Percentiles rank a stretch among this genome's conserved stretches.
Conservation (phyloP, 139 green algal species). For the Tetradesmus obliquus region DNA sequence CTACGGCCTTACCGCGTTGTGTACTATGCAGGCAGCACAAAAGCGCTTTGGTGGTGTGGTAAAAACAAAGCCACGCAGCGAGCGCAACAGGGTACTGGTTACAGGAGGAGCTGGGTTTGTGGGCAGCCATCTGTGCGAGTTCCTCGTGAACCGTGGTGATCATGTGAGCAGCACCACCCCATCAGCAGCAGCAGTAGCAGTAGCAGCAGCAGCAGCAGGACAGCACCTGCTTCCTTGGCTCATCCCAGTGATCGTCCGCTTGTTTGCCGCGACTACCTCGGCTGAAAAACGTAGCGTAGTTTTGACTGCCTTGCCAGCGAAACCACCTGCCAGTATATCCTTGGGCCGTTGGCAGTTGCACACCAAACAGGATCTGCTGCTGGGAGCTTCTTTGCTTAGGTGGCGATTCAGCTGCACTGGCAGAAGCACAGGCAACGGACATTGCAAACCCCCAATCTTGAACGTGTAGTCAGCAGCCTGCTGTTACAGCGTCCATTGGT, state of each 20-base stretch:
- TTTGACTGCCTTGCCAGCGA: not conserved
- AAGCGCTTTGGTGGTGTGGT: slow-evolving; percentile 52
- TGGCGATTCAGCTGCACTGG: not conserved
- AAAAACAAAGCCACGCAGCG: slow-evolving; percentile 87
- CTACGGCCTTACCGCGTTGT: not conserved
- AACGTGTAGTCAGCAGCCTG: no score
- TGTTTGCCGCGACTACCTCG: no score
- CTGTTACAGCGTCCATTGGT: no score
- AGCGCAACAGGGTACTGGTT: slow-evolving; percentile 90
- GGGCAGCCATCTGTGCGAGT: slow-evolving; percentile 95
- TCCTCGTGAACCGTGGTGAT: slow-evolving; percentile 89
- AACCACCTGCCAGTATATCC: not conserved
- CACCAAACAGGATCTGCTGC: not conserved
- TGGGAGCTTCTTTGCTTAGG: not conserved
- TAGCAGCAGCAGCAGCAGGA: not conserved
- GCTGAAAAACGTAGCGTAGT: no score
- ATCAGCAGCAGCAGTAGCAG: not conserved
- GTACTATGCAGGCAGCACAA: slow-evolving; percentile 34
- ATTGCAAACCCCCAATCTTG: no score
- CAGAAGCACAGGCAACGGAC: not conserved
- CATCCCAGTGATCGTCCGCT: not conserved
- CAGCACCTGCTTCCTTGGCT: not conserved
- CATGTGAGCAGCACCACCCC: slow-evolving; percentile 72
- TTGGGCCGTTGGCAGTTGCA: not conserved
- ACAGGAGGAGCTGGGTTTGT: slow-evolving; percentile 98